Evolutionary conservation across 768 basidiomycete species (phyloP).

Genomic region (Calocybe cyanea): DNA sequence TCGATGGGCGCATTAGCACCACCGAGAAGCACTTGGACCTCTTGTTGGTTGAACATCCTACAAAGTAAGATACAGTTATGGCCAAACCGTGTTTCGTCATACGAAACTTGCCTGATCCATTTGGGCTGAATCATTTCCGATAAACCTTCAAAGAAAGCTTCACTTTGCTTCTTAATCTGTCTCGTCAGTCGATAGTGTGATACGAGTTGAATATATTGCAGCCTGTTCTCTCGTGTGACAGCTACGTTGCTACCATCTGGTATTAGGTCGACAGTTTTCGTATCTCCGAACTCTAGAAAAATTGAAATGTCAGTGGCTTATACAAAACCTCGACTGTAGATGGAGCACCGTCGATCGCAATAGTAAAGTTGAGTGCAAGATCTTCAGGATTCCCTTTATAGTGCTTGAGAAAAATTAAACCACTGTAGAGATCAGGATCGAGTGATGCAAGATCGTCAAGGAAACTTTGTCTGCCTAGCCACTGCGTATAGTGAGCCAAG

Average conservation of each 20-base stretch:
- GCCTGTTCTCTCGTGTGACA: slow-evolving; percentile 85
- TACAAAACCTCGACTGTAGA: neutral
- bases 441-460: slow-evolving; percentile 90
- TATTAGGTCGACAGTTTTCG: slow-evolving; percentile 73
- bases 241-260: slow-evolving; percentile 77
- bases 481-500: slow-evolving; percentile 39
- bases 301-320: slow-evolving; percentile 2
- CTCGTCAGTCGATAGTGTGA: slow-evolving; percentile 85
- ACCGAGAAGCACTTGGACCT: slow-evolving; percentile 87
- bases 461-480: slow-evolving; percentile 90
- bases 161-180: slow-evolving; percentile 83
- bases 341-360: slow-evolving; percentile 74
- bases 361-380: slow-evolving; percentile 83
- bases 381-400: slow-evolving; percentile 86
- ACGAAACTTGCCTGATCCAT: slow-evolving; percentile 63
- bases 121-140: slow-evolving; percentile 89
- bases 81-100: neutral
- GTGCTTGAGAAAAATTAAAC: slow-evolving; percentile 90
- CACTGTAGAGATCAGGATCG: slow-evolving; percentile 89
- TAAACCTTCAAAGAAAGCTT: slow-evolving; percentile 88
- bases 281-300: slow-evolving; percentile 72
- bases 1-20: slow-evolving; percentile 85
- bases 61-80: neutral
- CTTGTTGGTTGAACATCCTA: slow-evolving; percentile 97
- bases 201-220: slow-evolving; percentile 86